These are phyloP conservation scores for Fusarium vanettenii DNA, from an alignment of 2,329 filamentous ascomycete genomes.

Conservation along the genomic window DNA sequence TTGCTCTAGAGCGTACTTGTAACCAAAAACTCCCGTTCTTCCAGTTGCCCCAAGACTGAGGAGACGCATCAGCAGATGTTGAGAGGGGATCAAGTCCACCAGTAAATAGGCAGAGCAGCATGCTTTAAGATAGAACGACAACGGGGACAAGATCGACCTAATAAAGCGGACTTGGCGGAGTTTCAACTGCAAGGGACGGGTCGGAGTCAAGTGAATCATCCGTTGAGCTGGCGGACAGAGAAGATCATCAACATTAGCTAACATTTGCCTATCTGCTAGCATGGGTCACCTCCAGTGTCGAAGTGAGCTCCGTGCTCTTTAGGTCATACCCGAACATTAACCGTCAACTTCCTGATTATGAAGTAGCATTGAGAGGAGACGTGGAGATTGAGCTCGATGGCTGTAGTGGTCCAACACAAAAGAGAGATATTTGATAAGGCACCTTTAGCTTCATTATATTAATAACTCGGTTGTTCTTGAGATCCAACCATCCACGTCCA, in stretches of 20 bases:
- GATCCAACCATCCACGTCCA: neutral
- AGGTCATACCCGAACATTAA: neutral
- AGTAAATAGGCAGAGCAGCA: neutral
- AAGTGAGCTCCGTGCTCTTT: neutral
- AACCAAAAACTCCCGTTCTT: neutral
- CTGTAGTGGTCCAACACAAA: neutral
- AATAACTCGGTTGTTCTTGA: neutral
- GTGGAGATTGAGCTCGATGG: neutral
- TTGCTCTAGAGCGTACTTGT: neutral
- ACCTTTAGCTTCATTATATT: neutral
- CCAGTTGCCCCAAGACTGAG: neutral
- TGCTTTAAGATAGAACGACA: neutral
- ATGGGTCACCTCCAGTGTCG: too few relatives aligned
- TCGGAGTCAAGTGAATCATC: neutral
- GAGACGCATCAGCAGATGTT: neutral
- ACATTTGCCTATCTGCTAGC: neutral
- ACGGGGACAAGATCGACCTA: neutral
- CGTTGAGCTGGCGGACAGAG: neutral
- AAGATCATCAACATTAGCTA: neutral
- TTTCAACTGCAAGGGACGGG: neutral
- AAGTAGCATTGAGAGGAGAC: neutral
- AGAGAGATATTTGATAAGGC: neutral
- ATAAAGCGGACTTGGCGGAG: neutral
- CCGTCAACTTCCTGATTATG: neutral
- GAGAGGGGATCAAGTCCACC: neutral